Conservation (phyloP, 2,329 filamentous ascomycete species). For the Fusarium sp. region DNA sequence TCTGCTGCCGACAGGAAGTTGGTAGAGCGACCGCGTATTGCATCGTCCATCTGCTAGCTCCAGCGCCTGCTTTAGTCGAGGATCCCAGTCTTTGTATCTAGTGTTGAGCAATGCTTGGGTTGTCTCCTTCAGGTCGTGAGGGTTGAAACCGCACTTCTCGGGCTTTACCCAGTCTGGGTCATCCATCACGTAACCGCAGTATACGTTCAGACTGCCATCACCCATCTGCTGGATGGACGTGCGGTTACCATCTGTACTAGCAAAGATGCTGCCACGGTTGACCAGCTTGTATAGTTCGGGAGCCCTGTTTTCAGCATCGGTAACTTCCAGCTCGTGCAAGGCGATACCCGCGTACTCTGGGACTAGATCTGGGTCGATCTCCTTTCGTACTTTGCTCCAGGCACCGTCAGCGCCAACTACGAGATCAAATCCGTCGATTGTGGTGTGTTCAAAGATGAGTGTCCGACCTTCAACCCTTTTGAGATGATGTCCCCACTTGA, state of each 20-base stretch:
- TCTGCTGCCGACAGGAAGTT: slow-evolving; percentile 64
- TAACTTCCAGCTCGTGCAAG: slow-evolving; percentile 59
- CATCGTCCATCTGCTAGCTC: slow-evolving; percentile 57
- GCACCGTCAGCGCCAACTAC: slow-evolving; percentile 57
- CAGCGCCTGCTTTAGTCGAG: slow-evolving; percentile 60
- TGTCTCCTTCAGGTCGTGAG: slow-evolving; percentile 56
- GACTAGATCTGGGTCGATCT: slow-evolving; percentile 54
- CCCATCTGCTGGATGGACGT: slow-evolving; percentile 61
- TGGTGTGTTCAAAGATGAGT: slow-evolving; percentile 58
- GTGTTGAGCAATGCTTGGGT: slow-evolving; percentile 56
- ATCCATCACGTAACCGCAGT: slow-evolving; percentile 56
- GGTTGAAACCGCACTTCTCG: slow-evolving; percentile 62
- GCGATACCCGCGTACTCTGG: slow-evolving; percentile 64
- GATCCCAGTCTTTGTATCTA: slow-evolving; percentile 59
- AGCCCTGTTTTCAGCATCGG: slow-evolving; percentile 58
- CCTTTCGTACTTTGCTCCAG: slow-evolving; percentile 55
- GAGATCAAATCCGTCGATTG: slow-evolving; percentile 57
- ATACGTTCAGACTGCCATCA: slow-evolving; percentile 63
- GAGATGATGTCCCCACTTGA: slow-evolving; percentile 64
- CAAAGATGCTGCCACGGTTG: slow-evolving; percentile 64
- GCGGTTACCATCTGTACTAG: slow-evolving; percentile 58
- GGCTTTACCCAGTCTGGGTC: slow-evolving; percentile 56
- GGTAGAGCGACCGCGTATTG: slow-evolving; percentile 63
- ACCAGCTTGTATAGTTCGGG: slow-evolving; percentile 61
- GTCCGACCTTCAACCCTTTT: slow-evolving; percentile 53